Conservation (phyloP, 257 asterid genomes). For the Lycium barbarum region DNA sequence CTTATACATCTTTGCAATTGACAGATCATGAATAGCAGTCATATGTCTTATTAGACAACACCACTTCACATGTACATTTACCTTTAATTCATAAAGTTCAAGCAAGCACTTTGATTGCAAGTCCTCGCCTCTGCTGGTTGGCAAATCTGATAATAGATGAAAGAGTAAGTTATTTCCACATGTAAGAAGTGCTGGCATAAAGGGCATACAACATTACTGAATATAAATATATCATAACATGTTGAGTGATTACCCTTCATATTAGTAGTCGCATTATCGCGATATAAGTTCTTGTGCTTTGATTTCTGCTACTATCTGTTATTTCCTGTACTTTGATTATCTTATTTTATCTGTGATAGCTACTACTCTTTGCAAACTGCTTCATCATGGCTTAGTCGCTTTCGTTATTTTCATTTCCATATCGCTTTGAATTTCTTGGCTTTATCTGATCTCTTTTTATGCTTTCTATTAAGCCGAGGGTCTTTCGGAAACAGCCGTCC, state of each 20-base stretch:
- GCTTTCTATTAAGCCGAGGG: no score
- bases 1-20: not conserved
- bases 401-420: no score
- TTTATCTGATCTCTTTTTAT: no score
- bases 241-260: slow-evolving; percentile 13
- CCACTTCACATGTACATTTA: slow-evolving; percentile 36
- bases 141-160: slow-evolving; percentile 67
- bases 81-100: slow-evolving; percentile 98
- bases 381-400: no score
- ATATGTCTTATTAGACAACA: not conserved
- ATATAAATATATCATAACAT: not conserved
- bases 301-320: no score
- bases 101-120: slow-evolving; percentile 95
- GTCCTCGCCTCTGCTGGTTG: slow-evolving; percentile 95
- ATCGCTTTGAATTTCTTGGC: no score
- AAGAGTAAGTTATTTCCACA: slow-evolving; percentile 28
- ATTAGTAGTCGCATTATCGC: no score
- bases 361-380: no score
- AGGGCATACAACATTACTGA: not conserved
- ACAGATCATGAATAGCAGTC: slow-evolving; percentile 16
- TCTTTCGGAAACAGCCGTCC: no score
- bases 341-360: no score
- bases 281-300: no score
- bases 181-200: slow-evolving; percentile 2
- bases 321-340: no score